Evolutionary conservation across 2,329 filamentous ascomycete species (phyloP).

Genomic region (Verticillium dahliae): DNA sequence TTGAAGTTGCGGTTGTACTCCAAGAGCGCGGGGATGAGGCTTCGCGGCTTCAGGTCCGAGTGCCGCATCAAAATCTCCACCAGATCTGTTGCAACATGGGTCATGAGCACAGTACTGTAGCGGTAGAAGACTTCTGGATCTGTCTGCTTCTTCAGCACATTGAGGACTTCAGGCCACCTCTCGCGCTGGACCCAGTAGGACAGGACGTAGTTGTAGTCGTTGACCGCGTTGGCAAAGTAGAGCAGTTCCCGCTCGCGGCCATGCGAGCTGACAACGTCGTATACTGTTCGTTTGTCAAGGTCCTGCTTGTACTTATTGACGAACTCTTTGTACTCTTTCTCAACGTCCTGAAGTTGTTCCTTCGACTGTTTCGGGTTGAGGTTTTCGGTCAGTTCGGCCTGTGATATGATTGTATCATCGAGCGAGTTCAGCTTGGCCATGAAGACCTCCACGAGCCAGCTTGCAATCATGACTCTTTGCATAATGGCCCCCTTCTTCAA

Average conservation of each 20-base stretch:
- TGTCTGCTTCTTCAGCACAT: slow-evolving; percentile 87
- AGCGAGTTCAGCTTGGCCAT: slow-evolving; percentile 95
- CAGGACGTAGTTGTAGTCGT: slow-evolving; percentile 91
- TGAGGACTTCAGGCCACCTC: slow-evolving; percentile 79
- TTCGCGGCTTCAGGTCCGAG: slow-evolving; percentile 73
- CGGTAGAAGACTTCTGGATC: slow-evolving; percentile 92
- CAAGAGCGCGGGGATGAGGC: slow-evolving; percentile 85
- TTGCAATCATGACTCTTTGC: slow-evolving; percentile 92
- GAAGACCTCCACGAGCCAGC: slow-evolving; percentile 91
- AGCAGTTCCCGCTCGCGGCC: slow-evolving; percentile 89
- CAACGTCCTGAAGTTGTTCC: slow-evolving; percentile 63
- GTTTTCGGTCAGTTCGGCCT: slow-evolving; percentile 71
- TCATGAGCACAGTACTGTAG: slow-evolving; percentile 95
- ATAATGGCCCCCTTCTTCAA: slow-evolving; percentile 81
- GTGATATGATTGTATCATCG: slow-evolving; percentile 88
- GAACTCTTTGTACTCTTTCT: slow-evolving; percentile 83
- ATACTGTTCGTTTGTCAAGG: slow-evolving; percentile 84
- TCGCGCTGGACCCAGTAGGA: slow-evolving; percentile 97
- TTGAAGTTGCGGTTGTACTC: slow-evolving; percentile 81
- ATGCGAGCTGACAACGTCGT: slow-evolving; percentile 93
- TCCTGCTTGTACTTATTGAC: slow-evolving; percentile 78
- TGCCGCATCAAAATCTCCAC: slow-evolving; percentile 97
- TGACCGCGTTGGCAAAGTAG: slow-evolving; percentile 80
- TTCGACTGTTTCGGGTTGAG: slow-evolving; percentile 64
- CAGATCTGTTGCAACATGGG: slow-evolving; percentile 73